Base-by-base conservation (phyloP, 2,329 filamentous ascomycete genomes). In the Macrophomina pseudophaseolina region DNA sequence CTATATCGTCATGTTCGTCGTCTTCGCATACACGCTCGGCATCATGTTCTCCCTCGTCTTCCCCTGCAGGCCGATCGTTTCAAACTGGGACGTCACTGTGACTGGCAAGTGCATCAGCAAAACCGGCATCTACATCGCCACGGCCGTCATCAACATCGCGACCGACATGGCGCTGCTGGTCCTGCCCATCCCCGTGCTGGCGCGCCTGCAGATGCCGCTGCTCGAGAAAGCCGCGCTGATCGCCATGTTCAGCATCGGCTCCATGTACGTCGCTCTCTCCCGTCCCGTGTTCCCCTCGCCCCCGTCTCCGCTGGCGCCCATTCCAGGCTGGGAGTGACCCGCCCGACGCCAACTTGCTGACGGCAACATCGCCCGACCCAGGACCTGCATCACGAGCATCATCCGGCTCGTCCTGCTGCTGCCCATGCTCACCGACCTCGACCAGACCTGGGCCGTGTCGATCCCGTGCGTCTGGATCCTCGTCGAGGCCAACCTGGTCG, bases 401-500 rank as follows among this genome's bases (percentile, higher is more conserved):
- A 65, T 78, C 7, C 75, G 76, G 2, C 70, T 79, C 35, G 14
- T 63, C 59, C 12, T 63, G n/a, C 44, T 63, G 32, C n/a, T 63
- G 28, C 59, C 59, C 32, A 63, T 63, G 59, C 48, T 63, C 32
- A 38, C 44, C 32, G 59, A 63, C 35, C 23, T 38, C 32, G 59
- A 63, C 59, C 59, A 63, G 4, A 63, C 59, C 44, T 63, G 59
- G 59, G 59, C 59, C 30, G 59, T 63, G 5, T 63, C 59, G 9
- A 52, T 63, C 44, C 59, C 59, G 2, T 63, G 59, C 59, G 44
- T 63, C 32, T 63, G 59, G 59, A 63, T 63, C 44, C 72, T 79
- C 46, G 70, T 81, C 42, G 80, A 82, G 66, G 71, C 74, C 0
- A 82, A 82, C 46, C 72, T 82, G 0, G 75, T 81, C 60, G 74